Conservation (phyloP, 2,329 filamentous ascomycete genomes). For the Colletotrichum costaricense region DNA sequence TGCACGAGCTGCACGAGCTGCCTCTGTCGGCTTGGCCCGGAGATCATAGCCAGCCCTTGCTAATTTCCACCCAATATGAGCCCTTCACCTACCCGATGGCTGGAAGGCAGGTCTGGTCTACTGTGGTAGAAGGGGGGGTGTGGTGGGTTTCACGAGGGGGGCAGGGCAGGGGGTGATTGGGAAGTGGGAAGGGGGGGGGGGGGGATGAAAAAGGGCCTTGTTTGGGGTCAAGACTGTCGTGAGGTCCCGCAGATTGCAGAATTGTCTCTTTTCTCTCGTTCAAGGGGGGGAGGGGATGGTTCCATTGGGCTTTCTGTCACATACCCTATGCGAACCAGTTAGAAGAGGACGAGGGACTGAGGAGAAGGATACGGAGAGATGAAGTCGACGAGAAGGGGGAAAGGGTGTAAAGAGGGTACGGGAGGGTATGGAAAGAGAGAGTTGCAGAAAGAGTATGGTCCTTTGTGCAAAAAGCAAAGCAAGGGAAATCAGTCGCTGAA, state of each 20-base stretch:
- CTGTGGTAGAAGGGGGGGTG: not conserved
- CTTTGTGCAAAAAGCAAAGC: not conserved
- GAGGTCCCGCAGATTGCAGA: not conserved
- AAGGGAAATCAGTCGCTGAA: not conserved
- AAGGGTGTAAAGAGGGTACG: too few relatives aligned
- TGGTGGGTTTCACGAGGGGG: not conserved
- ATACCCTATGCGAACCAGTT: not conserved
- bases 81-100: too few relatives aligned
- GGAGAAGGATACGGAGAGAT: not conserved
- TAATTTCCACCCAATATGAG: too few relatives aligned
- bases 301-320: not conserved
- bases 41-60: not conserved
- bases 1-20: not conserved
- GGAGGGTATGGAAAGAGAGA: too few relatives aligned
- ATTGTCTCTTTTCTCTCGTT: constrained; percentile 16
- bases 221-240: not conserved
- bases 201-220: not conserved
- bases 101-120: too few relatives aligned
- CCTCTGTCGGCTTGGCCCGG: constrained; percentile 16
- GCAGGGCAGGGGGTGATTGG: not conserved
- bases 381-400: not conserved
- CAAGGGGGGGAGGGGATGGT: not conserved
- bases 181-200: not conserved
- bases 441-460: too few relatives aligned
- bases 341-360: not conserved